These are phyloP conservation scores for Citrus mangshanensis DNA, from an alignment of 345 rosid species.

Conservation along the genomic window DNA sequence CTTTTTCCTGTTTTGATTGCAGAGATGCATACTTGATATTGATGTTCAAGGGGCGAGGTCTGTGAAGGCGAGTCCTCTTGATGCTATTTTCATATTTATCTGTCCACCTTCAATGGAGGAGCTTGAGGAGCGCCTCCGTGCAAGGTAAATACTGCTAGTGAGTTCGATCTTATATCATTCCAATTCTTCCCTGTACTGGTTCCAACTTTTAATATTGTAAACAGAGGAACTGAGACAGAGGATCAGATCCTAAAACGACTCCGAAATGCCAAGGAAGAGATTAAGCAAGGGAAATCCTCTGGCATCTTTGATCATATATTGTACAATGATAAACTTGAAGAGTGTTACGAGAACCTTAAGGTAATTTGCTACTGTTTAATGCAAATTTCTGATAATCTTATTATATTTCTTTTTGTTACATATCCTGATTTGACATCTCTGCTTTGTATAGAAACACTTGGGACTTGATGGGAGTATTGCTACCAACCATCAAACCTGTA, in stretches of 20 bases:
- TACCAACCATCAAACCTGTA: conserved; percentile 52
- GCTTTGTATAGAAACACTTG: conserved; percentile 46
- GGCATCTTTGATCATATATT: conserved; percentile 67
- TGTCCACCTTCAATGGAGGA: conserved; percentile 83
- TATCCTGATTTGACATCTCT: conserved; percentile 9
- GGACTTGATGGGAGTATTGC: conserved; percentile 42
- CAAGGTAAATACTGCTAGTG: conserved; percentile 43
- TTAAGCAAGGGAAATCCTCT: conserved; percentile 65
- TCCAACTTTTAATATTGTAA: conserved; percentile 13
- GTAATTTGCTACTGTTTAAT: conserved; percentile 33
- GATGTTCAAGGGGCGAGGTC: conserved; percentile 97
- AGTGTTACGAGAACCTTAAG: conserved; percentile 78
- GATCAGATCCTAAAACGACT: conserved; percentile 83
- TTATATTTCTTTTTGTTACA: background rate
- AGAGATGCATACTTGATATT: conserved; percentile 98
- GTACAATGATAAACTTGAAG: conserved; percentile 69
- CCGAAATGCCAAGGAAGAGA: conserved; percentile 75
- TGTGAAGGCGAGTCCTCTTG: conserved; percentile 69
- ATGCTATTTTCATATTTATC: conserved; percentile 77
- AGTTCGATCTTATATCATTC: background rate
- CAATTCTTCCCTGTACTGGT: background rate
- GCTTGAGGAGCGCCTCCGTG: conserved; percentile 86
- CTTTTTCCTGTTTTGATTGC: conserved; percentile 16
- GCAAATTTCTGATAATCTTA: background rate
- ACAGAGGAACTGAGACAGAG: conserved; percentile 90